Percentiles rank a stretch among this genome's conserved stretches.
These are phyloP conservation scores for Pyrenophora graminea DNA, from an alignment of 2,329 filamentous ascomycete species.

Conservation along the genomic window DNA sequence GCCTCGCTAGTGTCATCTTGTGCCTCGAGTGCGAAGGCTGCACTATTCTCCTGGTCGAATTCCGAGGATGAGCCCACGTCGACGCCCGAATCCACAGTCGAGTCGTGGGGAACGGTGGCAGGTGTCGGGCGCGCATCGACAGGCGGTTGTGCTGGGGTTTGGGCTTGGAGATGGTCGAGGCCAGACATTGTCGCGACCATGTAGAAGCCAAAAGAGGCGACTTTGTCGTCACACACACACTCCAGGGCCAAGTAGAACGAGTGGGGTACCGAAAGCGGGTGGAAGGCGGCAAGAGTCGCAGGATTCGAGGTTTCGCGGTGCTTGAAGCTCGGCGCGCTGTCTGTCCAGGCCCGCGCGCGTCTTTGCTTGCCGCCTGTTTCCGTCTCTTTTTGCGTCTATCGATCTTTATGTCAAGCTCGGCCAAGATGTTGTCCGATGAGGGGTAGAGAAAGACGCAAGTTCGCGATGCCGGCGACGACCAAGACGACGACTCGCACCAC, in stretches of 20 bases:
- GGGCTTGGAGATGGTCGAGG: background rate
- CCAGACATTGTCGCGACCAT: background rate
- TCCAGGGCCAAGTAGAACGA: background rate
- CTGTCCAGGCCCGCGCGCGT: too few relatives aligned
- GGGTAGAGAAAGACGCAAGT: background rate
- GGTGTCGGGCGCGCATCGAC: background rate
- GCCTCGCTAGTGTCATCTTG: conserved; percentile 24
- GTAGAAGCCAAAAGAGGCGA: background rate
- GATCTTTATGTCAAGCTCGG: background rate
- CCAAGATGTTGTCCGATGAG: background rate
- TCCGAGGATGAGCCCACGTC: conserved; percentile 17
- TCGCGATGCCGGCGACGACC: too few relatives aligned
- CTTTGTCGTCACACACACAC: background rate
- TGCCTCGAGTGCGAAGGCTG: conserved; percentile 19
- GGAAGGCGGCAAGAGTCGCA: background rate
- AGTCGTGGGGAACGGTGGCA: background rate
- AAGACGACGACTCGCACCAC: too few relatives aligned
- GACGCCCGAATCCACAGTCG: conserved; percentile 21
- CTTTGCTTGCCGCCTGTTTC: background rate
- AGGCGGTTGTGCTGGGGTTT: background rate
- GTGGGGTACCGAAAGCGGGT: background rate
- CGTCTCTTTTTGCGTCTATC: background rate
- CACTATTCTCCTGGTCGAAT: conserved; percentile 28
- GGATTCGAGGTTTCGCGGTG: background rate
- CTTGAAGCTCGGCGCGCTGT: too few relatives aligned